Conservation (phyloP, 192 early-diverging fungal genomes). For the Coemansia sp. region DNA sequence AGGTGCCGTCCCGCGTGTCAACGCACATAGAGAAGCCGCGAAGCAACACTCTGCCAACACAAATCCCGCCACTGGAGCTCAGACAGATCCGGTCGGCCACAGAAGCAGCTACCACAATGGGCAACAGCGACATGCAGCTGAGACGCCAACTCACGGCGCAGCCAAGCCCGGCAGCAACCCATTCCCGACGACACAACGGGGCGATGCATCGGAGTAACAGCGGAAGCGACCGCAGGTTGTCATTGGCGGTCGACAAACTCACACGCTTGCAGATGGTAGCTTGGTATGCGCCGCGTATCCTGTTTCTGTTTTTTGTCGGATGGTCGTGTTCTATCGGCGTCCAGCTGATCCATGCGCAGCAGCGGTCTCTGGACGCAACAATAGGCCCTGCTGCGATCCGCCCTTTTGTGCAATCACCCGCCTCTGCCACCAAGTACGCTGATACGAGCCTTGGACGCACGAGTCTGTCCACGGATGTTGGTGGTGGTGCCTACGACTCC, state of each 20-base stretch:
- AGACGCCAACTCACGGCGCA: not conserved
- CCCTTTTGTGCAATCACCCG: not conserved
- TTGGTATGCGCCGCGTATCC: conserved; percentile 41
- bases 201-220: not conserved
- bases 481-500: conserved; percentile 8
- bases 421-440: not conserved
- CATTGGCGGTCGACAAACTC: conserved; percentile 4
- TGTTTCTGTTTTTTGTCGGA: conserved; percentile 43
- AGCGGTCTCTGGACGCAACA: conserved; percentile 5
- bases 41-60: not conserved
- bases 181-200: not conserved
- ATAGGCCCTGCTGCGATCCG: not conserved
- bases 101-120: not conserved
- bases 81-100: conserved; percentile 4
- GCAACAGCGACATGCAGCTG: not conserved
- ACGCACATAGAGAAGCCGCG: conserved; percentile 5
- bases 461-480: not conserved
- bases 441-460: not conserved
- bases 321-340: conserved; percentile 49
- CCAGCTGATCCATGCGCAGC: conserved; percentile 48
- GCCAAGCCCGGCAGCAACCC: not conserved
- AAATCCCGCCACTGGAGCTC: conserved; percentile 1
- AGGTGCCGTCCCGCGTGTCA: conserved; percentile 20
- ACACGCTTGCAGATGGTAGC: conserved; percentile 23
- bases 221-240: conserved; percentile 5